Percentiles rank a stretch among this genome's conserved stretches.
phyloP scores from a whole-genome alignment of 768 basidiomycete genomes.

The Mycena pura region DNA sequence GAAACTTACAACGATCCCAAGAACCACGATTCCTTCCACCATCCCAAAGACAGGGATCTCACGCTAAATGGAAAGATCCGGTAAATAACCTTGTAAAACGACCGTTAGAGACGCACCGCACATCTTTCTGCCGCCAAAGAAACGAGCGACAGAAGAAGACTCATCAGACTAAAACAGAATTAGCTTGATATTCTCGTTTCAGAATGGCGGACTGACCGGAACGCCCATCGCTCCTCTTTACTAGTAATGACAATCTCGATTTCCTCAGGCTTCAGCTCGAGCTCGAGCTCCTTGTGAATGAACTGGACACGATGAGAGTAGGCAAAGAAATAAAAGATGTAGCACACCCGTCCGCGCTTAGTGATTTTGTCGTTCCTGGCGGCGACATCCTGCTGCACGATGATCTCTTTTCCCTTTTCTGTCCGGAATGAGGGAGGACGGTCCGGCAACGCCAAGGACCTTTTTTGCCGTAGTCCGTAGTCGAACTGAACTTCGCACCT shows the following conservation, averaged over 20 bases:
- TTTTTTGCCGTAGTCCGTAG: constrained; percentile 69
- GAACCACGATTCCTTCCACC: constrained; percentile 65
- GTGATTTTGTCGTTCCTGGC: constrained; percentile 59
- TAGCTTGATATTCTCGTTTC: not conserved
- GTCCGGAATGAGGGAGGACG: constrained; percentile 66
- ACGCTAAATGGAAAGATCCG: constrained; percentile 54
- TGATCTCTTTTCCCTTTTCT: constrained; percentile 64
- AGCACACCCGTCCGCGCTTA: constrained; percentile 57
- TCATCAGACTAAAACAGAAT: constrained; percentile 60
- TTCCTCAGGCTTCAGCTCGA: constrained; percentile 68
- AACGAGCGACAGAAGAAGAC: constrained; percentile 72
- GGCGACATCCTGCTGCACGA: constrained; percentile 58
- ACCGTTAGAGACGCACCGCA: constrained; percentile 32
- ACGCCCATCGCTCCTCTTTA: constrained; percentile 79
- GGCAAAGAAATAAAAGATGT: not conserved
- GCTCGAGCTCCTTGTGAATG: constrained; percentile 80
- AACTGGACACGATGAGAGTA: constrained; percentile 47
- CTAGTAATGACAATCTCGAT: constrained; percentile 56
- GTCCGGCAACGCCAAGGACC: constrained; percentile 52
- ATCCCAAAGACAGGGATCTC: constrained; percentile 88
- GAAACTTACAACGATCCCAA: constrained; percentile 77
- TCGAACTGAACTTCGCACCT: constrained; percentile 87
- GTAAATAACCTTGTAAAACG: not conserved
- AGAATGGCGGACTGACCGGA: constrained; percentile 54
- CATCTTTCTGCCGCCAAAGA: constrained; percentile 54